Base-by-base conservation (phyloP, 176 grass and related monocot genomes). In the Oryza australiensis region DNA sequence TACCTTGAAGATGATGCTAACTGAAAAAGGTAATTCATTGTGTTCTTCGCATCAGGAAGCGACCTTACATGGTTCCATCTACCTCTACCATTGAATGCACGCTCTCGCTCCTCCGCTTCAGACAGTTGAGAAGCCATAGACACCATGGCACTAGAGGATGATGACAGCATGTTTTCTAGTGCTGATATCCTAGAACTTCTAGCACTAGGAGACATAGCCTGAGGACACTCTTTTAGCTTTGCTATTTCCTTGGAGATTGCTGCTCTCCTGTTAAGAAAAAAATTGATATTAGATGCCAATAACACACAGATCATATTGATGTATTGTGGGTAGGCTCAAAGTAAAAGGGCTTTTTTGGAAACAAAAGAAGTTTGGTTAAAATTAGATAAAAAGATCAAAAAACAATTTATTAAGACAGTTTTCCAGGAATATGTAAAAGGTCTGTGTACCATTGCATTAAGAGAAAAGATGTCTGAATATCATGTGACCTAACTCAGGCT, bases 161-260 rank as follows among this genome's bases (percentile, higher is more conserved):
- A 86, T 41, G 85, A 68, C 62, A 99, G 20, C 96, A 99, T 99
- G 74, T 90, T 99, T 82, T 99, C 96, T 43, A 99, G 83, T 73
- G 96, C 96, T 27, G 89, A 91, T 75, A 99, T 99, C 86, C 96
- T 93, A 49, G 92, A 93, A 84, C 91, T 95, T 74, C 96, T 82
- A 33, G 93, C 93, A 26, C 96, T 99, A 82, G 96, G 96, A 70
- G 93, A 99, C 96, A 99, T 99, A 80, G 85, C 85, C 74, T 99
- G 91, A 40, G 96, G 96, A 84, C 55, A 86, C 81, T 95, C 96
- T 83, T 95, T 95, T 13, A 99, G 89, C 83, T 84, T 95, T 53
- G 85, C 84, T 82, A 93, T 88, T 88, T 99, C 96, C 72, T 95
- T 95, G 38, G 96, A 92, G 92, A 99, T 93, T 40, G 73, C 62